A percentile compares a stretch with the other conserved stretches of the same genome.
Conservation (phyloP, 2,329 filamentous ascomycete species). For the Pyrenochaeta sp. region DNA sequence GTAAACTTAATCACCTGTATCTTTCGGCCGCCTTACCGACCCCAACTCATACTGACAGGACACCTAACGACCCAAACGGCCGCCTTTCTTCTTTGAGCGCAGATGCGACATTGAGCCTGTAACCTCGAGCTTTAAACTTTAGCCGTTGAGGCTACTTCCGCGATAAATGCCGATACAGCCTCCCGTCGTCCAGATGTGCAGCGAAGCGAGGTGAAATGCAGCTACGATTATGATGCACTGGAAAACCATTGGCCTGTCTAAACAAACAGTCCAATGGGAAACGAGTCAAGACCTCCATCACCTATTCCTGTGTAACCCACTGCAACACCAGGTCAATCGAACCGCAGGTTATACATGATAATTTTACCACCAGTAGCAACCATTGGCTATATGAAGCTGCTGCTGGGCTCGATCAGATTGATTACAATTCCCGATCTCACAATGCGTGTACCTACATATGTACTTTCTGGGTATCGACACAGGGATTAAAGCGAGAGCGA, state of each 20-base stretch:
- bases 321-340: neutral
- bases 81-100: conserved; percentile 23
- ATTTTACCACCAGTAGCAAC: conserved; percentile 3
- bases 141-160: conserved; percentile 31
- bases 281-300: neutral
- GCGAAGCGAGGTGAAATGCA: conserved; percentile 23
- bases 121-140: conserved; percentile 20
- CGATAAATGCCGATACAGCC: conserved; percentile 10
- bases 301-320: neutral
- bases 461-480: conserved; percentile 9
- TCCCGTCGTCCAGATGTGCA: conserved; percentile 27
- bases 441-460: neutral
- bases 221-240: conserved; percentile 9
- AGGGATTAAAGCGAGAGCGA: conserved; percentile 18
- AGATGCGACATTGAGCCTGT: conserved; percentile 9
- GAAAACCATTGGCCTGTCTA: conserved; percentile 7
- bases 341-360: neutral
- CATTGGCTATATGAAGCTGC: neutral
- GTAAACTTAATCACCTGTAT: neutral
- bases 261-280: conserved; percentile 2
- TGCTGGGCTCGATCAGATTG: neutral
- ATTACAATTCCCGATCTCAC: neutral
- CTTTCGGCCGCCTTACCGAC: conserved; percentile 2
- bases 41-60: too few relatives aligned
- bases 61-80: conserved; percentile 20